Conservation (phyloP, 768 basidiomycete species). For the Pilatotrama ljubarskyi region DNA sequence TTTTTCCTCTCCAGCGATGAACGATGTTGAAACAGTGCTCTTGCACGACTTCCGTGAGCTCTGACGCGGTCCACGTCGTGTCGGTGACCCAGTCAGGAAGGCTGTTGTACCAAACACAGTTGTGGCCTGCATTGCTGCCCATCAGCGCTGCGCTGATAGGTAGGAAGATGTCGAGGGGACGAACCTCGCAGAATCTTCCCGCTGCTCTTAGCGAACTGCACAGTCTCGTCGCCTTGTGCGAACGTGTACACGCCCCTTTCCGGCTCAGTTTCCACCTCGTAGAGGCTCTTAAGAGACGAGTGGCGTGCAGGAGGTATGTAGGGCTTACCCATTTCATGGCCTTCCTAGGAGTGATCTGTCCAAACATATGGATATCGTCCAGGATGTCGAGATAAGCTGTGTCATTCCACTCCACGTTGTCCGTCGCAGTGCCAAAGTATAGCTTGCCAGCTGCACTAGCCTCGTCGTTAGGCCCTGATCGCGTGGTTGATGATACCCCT, state of each 20-base stretch:
- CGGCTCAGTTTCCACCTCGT: slow-evolving; percentile 54
- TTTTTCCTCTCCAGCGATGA: slow-evolving; percentile 50
- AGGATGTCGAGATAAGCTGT: slow-evolving; percentile 39
- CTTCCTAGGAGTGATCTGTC: slow-evolving; percentile 49
- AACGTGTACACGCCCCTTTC: slow-evolving; percentile 48
- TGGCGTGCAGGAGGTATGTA: neutral
- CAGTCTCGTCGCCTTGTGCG: slow-evolving; percentile 43
- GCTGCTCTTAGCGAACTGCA: slow-evolving; percentile 43
- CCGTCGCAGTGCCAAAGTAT: slow-evolving; percentile 51
- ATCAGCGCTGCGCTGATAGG: neutral
- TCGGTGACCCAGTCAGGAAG: slow-evolving; percentile 39
- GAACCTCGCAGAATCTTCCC: slow-evolving; percentile 47
- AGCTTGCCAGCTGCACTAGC: slow-evolving; percentile 27
- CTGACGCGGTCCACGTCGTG: slow-evolving; percentile 35
- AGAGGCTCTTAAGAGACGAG: neutral
- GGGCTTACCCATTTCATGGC: slow-evolving; percentile 55
- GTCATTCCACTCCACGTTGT: slow-evolving; percentile 45
- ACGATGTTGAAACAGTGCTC: slow-evolving; percentile 51
- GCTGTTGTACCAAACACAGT: slow-evolving; percentile 45
- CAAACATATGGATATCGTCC: slow-evolving; percentile 38
- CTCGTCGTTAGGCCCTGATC: neutral
- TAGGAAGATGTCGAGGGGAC: neutral
- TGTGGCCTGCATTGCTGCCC: slow-evolving; percentile 26
- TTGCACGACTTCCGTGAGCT: slow-evolving; percentile 41
- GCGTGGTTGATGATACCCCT: too few species aligned